Evolutionary conservation across 169 alveolate species (phyloP).

Genomic region (Toxoplasma gondii): DNA sequence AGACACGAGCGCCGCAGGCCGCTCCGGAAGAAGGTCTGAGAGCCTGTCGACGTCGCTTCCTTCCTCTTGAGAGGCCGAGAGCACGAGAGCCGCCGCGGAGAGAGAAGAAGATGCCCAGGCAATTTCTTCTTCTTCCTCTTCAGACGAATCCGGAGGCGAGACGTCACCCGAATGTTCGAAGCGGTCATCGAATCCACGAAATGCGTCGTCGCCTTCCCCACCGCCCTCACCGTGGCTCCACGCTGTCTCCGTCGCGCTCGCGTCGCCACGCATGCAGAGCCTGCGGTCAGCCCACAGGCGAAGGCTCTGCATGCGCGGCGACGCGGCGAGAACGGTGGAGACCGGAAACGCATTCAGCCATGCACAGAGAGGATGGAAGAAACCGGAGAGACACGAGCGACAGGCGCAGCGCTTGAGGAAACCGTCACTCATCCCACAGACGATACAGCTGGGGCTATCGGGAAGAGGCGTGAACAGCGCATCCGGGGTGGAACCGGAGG

Average conservation of each 20-base stretch:
- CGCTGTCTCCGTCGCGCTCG: background rate
- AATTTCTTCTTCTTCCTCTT: background rate
- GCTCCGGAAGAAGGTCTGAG: too few relatives aligned
- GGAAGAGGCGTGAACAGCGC: background rate
- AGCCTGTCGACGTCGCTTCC: too few relatives aligned
- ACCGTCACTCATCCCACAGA: background rate
- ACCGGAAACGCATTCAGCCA: slow-evolving; percentile 22
- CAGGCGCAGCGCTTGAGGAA: slow-evolving; percentile 1
- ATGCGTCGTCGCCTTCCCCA: background rate
- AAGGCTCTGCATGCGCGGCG: background rate
- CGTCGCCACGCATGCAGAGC: background rate
- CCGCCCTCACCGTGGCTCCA: background rate
- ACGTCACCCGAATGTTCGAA: background rate
- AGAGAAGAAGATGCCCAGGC: background rate
- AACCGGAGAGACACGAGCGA: background rate
- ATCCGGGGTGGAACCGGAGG: background rate
- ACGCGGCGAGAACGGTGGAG: background rate
- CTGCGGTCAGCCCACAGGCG: background rate
- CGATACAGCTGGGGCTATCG: slow-evolving; percentile 4
- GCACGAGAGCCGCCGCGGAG: background rate
- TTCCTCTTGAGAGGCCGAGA: background rate
- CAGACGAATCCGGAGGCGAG: background rate
- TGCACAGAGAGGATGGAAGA: slow-evolving; percentile 14
- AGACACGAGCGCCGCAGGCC: too few relatives aligned
- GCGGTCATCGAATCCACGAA: background rate